Evolutionary conservation across 805 yeast species (phyloP), one percentile per base, ranked within the genome.

Genomic region (Pichia thaimueangensis): DNA sequence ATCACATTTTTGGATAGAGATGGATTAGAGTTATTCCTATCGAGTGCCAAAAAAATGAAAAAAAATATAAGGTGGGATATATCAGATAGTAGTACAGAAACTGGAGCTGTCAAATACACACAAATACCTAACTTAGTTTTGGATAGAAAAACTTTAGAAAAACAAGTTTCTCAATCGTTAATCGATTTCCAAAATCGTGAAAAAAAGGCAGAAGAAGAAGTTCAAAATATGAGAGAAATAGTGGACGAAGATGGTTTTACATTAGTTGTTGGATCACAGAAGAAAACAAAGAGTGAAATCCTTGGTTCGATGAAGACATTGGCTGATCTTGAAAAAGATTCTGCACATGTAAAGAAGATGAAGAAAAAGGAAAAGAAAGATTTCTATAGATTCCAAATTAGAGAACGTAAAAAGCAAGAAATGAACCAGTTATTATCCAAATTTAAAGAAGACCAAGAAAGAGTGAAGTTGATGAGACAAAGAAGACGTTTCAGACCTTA

Each of bases 191-290:
- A 82, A 53, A 64, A 70, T 42, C 75, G 80, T 22, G 97, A 91
- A 59, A 71, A 71, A 47, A 76, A 73, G 45, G 76, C 80, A 2
- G 67, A 68, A 23, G 80, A 77, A 29, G 74, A 72, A 37, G 60
- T 81, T 38, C 70, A 71, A 42, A 68, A 68, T 10, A 77, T 78
- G 67, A 71, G 74, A 22, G 71, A 75, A 35, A 54, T 76, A 25
- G 93, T 88, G 3, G 97, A 89, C 60, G 96, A 84, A 50, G 97
- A 89, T 60, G 97, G 97, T 3, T 89, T 89, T 65, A 87, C 95
- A 1, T 66, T 85, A 56, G 97, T 89, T 34, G 95, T 88, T 17
- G 87, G 93, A 10, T 73, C 86, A 38, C 89, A 86, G 57, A 76
- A 95, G 49, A 87, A 86, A 69, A 80, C 93, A 3, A 76, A 82